Evolutionary conservation across 179 eudicot genomes (phyloP).

Genomic region (Camellia oleifera): DNA sequence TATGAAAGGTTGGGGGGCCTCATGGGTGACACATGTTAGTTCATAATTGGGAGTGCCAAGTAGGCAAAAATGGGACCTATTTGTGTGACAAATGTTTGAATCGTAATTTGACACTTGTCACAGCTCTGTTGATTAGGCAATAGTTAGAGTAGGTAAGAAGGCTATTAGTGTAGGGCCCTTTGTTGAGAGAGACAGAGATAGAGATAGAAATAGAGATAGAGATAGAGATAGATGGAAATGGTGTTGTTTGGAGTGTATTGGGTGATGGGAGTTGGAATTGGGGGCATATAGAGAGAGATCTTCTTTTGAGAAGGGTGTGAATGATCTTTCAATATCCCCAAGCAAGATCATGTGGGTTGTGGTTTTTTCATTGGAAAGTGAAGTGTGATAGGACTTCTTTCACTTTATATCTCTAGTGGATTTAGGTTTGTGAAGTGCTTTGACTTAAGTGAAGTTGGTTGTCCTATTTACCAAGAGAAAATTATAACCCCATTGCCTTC

Average conservation of each 20-base stretch:
- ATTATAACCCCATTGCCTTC: not conserved
- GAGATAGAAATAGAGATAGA: not conserved
- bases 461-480: slow-evolving; percentile 10
- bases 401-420: slow-evolving; percentile 13
- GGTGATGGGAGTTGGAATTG: slow-evolving; percentile 4
- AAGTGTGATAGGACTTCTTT: slow-evolving; percentile 13
- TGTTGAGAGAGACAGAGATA: not conserved
- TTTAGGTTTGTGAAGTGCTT: slow-evolving; percentile 22
- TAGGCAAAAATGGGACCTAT: slow-evolving; percentile 13
- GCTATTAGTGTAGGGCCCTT: not conserved
- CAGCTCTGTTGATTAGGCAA: not conserved
- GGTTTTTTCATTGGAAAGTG: slow-evolving; percentile 46
- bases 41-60: slow-evolving; percentile 38
- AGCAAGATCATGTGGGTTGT: slow-evolving; percentile 58
- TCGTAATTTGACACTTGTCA: slow-evolving; percentile 16
- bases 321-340: slow-evolving; percentile 35
- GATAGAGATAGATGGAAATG: not conserved
- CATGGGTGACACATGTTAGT: slow-evolving; percentile 33
- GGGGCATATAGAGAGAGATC: not conserved
- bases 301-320: slow-evolving; percentile 21
- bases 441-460: slow-evolving; percentile 23
- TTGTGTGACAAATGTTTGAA: not conserved
- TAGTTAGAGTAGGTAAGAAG: slow-evolving; percentile 5
- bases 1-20: slow-evolving; percentile 31
- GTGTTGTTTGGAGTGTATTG: slow-evolving; percentile 5